These are phyloP conservation scores for Ophiostoma angusticollis DNA, from an alignment of 2,329 filamentous ascomycete species.

Conservation along the genomic window DNA sequence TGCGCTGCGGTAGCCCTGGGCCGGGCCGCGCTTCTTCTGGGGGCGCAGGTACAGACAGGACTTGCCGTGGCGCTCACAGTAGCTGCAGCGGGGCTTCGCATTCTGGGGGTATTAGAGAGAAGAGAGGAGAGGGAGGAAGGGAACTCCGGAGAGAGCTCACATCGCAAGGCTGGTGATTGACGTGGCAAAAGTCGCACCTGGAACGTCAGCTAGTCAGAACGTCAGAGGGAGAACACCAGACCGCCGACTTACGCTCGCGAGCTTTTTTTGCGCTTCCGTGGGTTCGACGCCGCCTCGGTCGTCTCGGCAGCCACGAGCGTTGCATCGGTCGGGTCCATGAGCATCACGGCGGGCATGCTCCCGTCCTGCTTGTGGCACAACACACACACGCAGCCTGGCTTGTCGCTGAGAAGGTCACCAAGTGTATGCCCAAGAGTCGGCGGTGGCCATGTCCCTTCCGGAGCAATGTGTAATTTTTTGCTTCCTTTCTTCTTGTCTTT, in stretches of 20 bases:
- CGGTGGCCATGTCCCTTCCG: too few relatives aligned
- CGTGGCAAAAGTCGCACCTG: constrained; percentile 35
- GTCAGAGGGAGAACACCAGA: not conserved
- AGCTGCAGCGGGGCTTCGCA: constrained; percentile 31
- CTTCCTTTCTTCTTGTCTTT: not conserved
- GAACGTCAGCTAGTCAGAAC: not conserved
- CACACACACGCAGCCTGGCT: too few relatives aligned
- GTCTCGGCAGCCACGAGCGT: constrained; percentile 5
- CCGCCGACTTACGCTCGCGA: constrained; percentile 21
- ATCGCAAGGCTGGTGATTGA: constrained; percentile 35
- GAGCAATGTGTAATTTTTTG: not conserved
- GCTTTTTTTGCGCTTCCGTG: constrained; percentile 25
- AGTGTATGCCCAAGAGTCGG: too few relatives aligned
- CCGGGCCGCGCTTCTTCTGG: constrained; percentile 26
- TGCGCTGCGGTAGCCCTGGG: constrained; percentile 26
- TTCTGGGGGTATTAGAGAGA: constrained; percentile 17
- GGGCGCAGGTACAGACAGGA: constrained; percentile 25
- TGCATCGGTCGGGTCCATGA: constrained; percentile 11
- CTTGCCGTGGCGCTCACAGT: constrained; percentile 29
- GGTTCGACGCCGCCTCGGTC: constrained; percentile 17
- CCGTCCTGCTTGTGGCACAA: too few relatives aligned
- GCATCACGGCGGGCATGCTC: constrained; percentile 2
- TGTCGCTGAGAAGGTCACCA: too few relatives aligned
- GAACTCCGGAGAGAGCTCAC: constrained; percentile 4
- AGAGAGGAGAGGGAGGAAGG: not conserved